Conservation (phyloP, 2,329 filamentous ascomycete species). For the Geosmithia putterillii region DNA sequence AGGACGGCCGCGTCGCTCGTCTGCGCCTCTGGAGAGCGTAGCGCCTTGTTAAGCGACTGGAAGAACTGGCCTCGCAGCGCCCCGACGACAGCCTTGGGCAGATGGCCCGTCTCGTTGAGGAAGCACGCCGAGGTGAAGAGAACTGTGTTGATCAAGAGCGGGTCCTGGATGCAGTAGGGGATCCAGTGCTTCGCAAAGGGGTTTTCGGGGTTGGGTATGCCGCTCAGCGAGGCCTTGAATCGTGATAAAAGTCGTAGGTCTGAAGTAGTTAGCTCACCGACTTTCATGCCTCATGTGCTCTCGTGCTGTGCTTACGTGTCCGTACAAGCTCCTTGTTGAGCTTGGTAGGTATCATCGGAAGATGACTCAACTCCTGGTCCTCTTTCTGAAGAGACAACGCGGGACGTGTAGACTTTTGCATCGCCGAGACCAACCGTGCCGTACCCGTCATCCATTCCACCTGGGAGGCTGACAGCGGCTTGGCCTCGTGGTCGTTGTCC, state of each 20-base stretch:
- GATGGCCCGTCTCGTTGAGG: conserved; percentile 33
- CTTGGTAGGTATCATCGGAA: conserved; percentile 27
- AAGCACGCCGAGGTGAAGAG: conserved; percentile 39
- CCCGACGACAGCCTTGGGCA: conserved; percentile 28
- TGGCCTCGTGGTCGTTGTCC: conserved; percentile 13
- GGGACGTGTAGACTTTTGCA: conserved; percentile 8
- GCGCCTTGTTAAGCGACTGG: conserved; percentile 32
- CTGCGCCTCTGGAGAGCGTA: conserved; percentile 20
- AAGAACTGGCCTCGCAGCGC: conserved; percentile 29
- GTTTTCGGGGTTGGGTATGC: conserved; percentile 28
- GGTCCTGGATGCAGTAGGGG: conserved; percentile 34
- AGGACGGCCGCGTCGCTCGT: conserved; percentile 33
- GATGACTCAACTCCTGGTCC: conserved; percentile 22
- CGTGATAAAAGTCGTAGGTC: conserved; percentile 35
- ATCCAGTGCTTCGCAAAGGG: conserved; percentile 34
- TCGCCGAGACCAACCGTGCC: conserved; percentile 10
- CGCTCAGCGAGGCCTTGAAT: conserved; percentile 38
- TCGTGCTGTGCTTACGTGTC: conserved; percentile 25
- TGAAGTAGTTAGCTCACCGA: conserved; percentile 8
- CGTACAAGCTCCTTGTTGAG: conserved; percentile 34
- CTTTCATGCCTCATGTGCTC: not conserved
- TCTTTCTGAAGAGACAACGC: conserved; percentile 11
- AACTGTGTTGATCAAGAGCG: conserved; percentile 32
- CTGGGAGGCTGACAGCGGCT: conserved; percentile 9
- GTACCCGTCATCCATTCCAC: conserved; percentile 17